Conservation (phyloP, 2,329 filamentous ascomycete species). For the Diaporthe sp. region DNA sequence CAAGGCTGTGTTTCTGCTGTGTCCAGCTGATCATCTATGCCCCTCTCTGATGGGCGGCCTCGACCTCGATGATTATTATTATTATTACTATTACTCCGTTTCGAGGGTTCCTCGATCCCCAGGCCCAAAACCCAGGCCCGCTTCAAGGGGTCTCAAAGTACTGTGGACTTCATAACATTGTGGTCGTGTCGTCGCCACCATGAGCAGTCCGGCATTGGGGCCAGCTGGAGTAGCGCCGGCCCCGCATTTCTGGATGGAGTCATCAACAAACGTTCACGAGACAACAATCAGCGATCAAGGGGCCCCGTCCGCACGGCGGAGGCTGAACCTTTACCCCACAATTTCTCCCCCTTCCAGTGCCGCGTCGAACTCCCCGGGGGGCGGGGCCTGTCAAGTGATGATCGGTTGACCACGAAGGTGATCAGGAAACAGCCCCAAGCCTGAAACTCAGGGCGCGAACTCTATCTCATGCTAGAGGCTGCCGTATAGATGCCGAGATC, state of each 20-base stretch:
- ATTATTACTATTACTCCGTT: slow-evolving; percentile 18
- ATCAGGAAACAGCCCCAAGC: background rate
- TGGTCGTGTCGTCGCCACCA: slow-evolving; percentile 17
- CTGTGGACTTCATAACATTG: background rate
- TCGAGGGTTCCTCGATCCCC: slow-evolving; percentile 18
- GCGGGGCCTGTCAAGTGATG: slow-evolving; percentile 18
- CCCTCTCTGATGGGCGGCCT: slow-evolving; percentile 16
- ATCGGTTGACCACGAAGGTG: slow-evolving; percentile 5
- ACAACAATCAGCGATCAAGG: background rate
- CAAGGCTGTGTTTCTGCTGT: slow-evolving; percentile 24
- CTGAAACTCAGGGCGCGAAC: slow-evolving; percentile 10
- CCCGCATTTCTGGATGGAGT: slow-evolving; percentile 5
- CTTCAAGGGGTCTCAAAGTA: background rate
- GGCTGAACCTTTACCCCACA: slow-evolving; percentile 28
- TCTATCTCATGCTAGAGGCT: background rate
- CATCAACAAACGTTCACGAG: slow-evolving; percentile 15
- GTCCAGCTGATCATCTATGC: slow-evolving; percentile 19
- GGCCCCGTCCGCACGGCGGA: background rate
- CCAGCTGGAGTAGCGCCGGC: slow-evolving; percentile 25
- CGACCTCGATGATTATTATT: background rate
- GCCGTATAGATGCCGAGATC: slow-evolving; percentile 17
- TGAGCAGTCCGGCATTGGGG: slow-evolving; percentile 22
- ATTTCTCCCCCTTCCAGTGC: slow-evolving; percentile 15
- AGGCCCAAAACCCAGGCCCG: background rate
- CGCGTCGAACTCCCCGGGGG: background rate